Conservation (phyloP, 2,329 filamentous ascomycete genomes). For the Fusarium sp. region DNA sequence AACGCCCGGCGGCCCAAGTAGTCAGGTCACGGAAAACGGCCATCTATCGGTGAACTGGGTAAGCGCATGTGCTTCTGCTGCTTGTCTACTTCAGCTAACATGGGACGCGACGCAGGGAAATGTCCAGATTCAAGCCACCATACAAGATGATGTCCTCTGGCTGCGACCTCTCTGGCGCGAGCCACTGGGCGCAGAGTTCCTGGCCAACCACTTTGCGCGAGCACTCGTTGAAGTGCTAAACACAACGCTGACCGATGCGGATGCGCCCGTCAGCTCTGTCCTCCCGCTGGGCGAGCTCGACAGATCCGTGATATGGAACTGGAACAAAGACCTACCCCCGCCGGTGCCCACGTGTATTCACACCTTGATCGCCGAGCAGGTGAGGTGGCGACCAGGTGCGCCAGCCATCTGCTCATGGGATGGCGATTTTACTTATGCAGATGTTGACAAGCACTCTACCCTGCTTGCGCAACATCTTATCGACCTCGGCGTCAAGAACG, state of each 20-base stretch:
- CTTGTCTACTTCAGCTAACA: constrained; percentile 1
- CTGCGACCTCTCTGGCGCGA: constrained; percentile 38
- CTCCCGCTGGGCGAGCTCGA: constrained; percentile 37
- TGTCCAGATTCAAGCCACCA: constrained; percentile 35
- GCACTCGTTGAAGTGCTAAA: constrained; percentile 39
- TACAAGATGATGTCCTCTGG: constrained; percentile 32
- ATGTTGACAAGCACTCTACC: constrained; percentile 42
- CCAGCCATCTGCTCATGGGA: constrained; percentile 47
- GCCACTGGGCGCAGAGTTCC: constrained; percentile 37
- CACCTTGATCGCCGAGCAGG: constrained; percentile 39
- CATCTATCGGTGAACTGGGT: constrained; percentile 36
- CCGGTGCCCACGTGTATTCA: constrained; percentile 37
- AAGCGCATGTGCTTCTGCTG: not conserved
- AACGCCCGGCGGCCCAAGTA: constrained; percentile 23
- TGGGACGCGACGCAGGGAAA: constrained; percentile 28
- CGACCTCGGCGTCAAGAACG: constrained; percentile 38
- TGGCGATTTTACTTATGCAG: constrained; percentile 43
- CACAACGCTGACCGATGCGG: constrained; percentile 29
- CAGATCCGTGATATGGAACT: constrained; percentile 37
- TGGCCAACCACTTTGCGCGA: constrained; percentile 38
- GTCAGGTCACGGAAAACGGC: constrained; percentile 16
- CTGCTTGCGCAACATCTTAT: constrained; percentile 34
- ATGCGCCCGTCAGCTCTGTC: constrained; percentile 24
- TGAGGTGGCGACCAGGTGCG: constrained; percentile 34
- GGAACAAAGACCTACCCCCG: constrained; percentile 39